Evolutionary conservation across 345 rosid genomes (phyloP), one percentile per base, ranked within the genome.

Genomic region (Hibiscus trionum): DNA sequence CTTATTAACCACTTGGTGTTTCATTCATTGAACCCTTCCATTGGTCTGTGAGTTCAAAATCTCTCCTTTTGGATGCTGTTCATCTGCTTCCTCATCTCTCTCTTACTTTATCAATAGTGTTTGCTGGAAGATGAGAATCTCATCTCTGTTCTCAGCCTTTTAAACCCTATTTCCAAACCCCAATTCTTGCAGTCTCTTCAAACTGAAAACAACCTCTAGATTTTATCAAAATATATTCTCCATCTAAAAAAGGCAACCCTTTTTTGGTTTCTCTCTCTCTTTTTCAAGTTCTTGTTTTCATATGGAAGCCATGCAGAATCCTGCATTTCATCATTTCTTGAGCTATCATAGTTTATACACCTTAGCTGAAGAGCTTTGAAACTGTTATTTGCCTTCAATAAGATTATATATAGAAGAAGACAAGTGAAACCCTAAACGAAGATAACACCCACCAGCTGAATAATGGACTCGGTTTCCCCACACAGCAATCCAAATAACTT

Each of bases 391-490:
- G 14, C 2, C 56, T 50, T 50, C 21, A 21, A 21, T 21, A 21
- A 21, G 21, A 21, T 21, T 21, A 21, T 21, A 21, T 52, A n/a
- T 52, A n/a, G 9, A 52, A 5, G 24, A 5, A n/a, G 39, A 42
- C 17, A 44, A 56, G 47, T 15, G 35, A 66, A 47, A 66, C 70
- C 70, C 70, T 66, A 66, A 47, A 37, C 47, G 17, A 12, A 29
- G 49, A 65, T 5, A 1, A 50, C 55, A 50, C 44, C 33, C 33
- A 24, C 12, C 69, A 37, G 58, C 26, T 17, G 11, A 55, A 16
- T 66, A 15, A 86, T 86, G 89, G 89, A 86, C 24, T 76, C 80
- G 59, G 77, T 81, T 76, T 78, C 85, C 59, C 76, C 71, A 39
- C 69, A 73, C 27, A 59, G 21, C 63, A 63, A 39, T 58, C 49